A percentile compares a stretch with the other conserved stretches of the same genome.
phyloP scores from a whole-genome alignment of 177 flowering plant species.

The Telopea speciosissima region DNA sequence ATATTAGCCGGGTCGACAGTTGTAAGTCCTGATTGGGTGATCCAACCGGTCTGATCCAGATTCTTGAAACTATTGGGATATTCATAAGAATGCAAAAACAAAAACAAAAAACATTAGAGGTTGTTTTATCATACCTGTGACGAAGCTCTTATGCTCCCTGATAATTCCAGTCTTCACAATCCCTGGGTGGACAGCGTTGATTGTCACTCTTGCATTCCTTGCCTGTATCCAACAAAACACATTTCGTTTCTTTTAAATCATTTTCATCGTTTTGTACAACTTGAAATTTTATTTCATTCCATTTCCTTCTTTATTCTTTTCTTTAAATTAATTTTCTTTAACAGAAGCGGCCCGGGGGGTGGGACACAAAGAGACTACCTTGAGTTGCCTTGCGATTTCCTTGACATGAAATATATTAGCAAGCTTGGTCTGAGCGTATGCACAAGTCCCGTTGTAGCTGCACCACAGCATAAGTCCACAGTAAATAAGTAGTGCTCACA shows the following conservation, averaged over 20 bases:
- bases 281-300: too few relatives aligned
- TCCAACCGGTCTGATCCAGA: too few relatives aligned
- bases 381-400: slow-evolving; percentile 68
- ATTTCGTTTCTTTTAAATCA: not conserved
- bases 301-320: not conserved
- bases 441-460: slow-evolving; percentile 80
- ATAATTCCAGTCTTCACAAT: slow-evolving; percentile 94
- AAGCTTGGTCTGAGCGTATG: slow-evolving; percentile 84
- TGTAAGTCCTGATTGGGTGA: too few relatives aligned
- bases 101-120: not conserved
- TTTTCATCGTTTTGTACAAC: too few relatives aligned
- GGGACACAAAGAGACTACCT: too few relatives aligned
- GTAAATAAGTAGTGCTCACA: too few relatives aligned
- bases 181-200: slow-evolving; percentile 95
- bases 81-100: not conserved
- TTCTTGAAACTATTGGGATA: too few relatives aligned
- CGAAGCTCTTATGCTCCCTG: slow-evolving; percentile 68
- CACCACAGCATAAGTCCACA: slow-evolving; percentile 4
- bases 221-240: slow-evolving; percentile 45
- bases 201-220: slow-evolving; percentile 73
- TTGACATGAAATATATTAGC: slow-evolving; percentile 81
- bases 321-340: too few relatives aligned
- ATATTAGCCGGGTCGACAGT: too few relatives aligned
- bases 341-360: too few relatives aligned
- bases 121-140: slow-evolving; percentile 49